Base-by-base conservation (phyloP, 805 yeast genomes). In the Barnettozyma californica region DNA sequence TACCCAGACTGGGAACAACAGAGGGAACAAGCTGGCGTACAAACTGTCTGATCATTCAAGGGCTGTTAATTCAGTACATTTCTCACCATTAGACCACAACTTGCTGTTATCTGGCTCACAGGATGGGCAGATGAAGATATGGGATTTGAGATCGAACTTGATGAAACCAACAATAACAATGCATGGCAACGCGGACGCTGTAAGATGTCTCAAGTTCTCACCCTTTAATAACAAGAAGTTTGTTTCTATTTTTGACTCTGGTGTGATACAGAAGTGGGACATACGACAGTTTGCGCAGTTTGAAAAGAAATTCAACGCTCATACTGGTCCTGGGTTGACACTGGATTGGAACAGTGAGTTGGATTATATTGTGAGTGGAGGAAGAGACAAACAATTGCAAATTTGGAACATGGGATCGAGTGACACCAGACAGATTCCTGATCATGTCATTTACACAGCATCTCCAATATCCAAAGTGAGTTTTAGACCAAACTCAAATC, bases 321-420 rank as follows among this genome's bases (percentile, higher is more conserved):
- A 92, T 62, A 78, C 89, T 2, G 96, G 96, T 0, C 95, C 96
- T 2, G 98, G 96, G 0, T 69, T 91, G 16, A 80, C 95, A 5
- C 65, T 94, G 5, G 90, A 88, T 58, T 90, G 96, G 83, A 96
- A 91, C 61, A 95, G 95, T 0, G 83, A 81, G 35, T 63, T 75
- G 34, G 96, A 91, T 53, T 87, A 83, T 58, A 77, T 94, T 19
- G 83, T 84, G 5, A 87, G 96, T 19, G 97, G 97, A 14, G 99
- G 99, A 8, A 75, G 97, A 58, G 99, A 94, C 66, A 84, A 85
- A 46, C 83, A 82, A 55, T 72, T 86, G 33, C 88, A 86, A 52
- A 80, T 86, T 3, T 88, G 95, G 92, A 84, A 78, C 58, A 68
- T 80, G 75, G 61, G 64, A 10, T 56, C 68, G 1, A 68, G 62